A percentile compares a stretch with the other conserved stretches of the same genome.
These are phyloP conservation scores for Roridomyces roridus DNA, from an alignment of 768 basidiomycete genomes.

Conservation along the genomic window DNA sequence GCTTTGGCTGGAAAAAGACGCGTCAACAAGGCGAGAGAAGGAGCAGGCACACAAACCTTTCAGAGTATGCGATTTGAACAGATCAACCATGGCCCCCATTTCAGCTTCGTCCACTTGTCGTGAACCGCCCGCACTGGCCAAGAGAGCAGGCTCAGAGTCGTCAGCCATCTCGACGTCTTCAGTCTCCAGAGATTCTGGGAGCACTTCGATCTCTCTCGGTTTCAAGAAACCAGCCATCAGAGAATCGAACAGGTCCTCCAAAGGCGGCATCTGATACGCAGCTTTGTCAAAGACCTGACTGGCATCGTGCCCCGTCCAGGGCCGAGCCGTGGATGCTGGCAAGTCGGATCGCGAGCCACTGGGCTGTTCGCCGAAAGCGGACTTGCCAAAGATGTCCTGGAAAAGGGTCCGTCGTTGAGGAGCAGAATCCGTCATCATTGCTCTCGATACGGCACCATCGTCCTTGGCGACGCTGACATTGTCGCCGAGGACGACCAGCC, in stretches of 20 bases:
- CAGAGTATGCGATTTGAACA: conserved; percentile 64
- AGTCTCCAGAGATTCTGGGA: conserved; percentile 29
- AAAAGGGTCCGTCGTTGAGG: conserved; percentile 66
- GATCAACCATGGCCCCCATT: conserved; percentile 60
- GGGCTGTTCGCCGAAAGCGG: conserved; percentile 58
- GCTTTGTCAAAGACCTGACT: conserved; percentile 67
- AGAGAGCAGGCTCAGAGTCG: conserved; percentile 26
- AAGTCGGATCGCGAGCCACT: conserved; percentile 24
- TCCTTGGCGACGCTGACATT: conserved; percentile 46
- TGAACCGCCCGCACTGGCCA: conserved; percentile 25
- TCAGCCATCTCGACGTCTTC: conserved; percentile 52
- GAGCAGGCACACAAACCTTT: conserved; percentile 38
- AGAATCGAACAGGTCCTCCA: conserved; percentile 73
- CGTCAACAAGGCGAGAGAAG: conserved; percentile 1
- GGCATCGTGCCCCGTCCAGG: conserved; percentile 44
- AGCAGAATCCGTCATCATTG: conserved; percentile 34
- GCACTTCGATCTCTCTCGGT: conserved; percentile 23
- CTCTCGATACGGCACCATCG: conserved; percentile 48
- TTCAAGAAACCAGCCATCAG: conserved; percentile 46
- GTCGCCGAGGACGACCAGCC: conserved; percentile 74
- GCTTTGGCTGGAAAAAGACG: conserved; percentile 10
- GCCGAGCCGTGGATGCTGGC: conserved; percentile 13
- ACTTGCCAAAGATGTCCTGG: conserved; percentile 89
- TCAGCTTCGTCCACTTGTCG: conserved; percentile 58
- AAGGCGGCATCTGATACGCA: conserved; percentile 77